Evolutionary conservation across 768 basidiomycete genomes (phyloP), one percentile per base, ranked within the genome.

Genomic region (Chlorophyllum brunneum): DNA sequence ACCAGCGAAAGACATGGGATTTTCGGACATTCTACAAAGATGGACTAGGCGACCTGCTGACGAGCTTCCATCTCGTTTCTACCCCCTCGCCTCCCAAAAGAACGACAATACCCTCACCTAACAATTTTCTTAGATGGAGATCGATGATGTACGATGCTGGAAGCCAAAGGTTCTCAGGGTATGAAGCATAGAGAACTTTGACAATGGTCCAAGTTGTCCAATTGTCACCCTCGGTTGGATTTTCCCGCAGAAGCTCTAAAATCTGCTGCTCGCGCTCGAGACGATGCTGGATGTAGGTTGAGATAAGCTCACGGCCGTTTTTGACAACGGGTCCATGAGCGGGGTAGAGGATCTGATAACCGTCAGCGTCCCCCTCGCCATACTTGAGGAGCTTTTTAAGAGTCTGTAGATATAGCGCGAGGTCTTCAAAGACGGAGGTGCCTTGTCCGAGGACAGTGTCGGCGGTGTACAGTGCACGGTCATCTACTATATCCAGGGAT

Each of bases 391-490:
- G 77, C 57, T 67, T 75, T 37, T 72, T 74, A 38, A 95, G 76
- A 54, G 83, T 85, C 4, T 70, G 55, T 18, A 95, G 66, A 61
- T 94, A 97, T 4, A 77, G 60, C 0, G 75, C 70, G 11, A 98
- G 80, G 60, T 95, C 88, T 58, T 89, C 87, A 64, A 98, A 97
- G 4, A 95, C 83, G 2, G 94, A 78, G 0, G 92, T 92, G 6
- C 94, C 93, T 56, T 93, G 83, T 0, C 95, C 95, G 26, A 98
- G 79, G 5, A 98, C 81, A 4, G 85, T 91, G 69, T 98, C 95
- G 0, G 88, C 91, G 0, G 92, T 95, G 71, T 95, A 94, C 13
- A 98, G 76, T 0, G 83, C 85, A 22, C 72, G 70, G 60, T 95
- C 91, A 39, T 78, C 77, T 0, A 80, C 73, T 45, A 93, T 71